Percentiles rank a stretch among this genome's conserved stretches.
Conservation (phyloP, 176 grass and related monocot species). For the Triticum monococcum region DNA sequence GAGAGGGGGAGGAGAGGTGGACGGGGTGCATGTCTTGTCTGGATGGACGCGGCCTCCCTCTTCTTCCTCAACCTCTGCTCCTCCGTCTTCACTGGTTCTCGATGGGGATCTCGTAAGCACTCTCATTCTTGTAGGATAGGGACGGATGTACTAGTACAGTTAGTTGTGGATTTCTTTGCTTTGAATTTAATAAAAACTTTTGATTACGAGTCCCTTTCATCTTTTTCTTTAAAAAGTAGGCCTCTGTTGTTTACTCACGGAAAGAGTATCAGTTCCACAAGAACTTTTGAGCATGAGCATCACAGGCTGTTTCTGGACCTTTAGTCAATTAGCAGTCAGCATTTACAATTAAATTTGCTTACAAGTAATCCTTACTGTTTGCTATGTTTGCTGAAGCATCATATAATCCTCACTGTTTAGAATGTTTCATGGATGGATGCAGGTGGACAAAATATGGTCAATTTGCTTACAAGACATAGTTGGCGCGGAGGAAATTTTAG, state of each 20-base stretch:
- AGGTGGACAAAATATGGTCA: slow-evolving; percentile 49
- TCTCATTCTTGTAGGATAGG: background rate
- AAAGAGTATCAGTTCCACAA: background rate
- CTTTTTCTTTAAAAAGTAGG: background rate
- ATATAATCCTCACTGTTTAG: background rate
- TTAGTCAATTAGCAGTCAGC: background rate
- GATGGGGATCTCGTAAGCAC: slow-evolving; percentile 43
- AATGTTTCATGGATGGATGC: slow-evolving; percentile 26
- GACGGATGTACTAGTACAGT: background rate
- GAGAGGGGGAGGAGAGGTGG: background rate
- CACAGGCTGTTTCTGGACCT: background rate
- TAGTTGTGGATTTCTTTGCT: background rate
- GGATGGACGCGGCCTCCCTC: slow-evolving; percentile 14
- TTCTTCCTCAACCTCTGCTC: background rate
- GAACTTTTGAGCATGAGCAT: background rate
- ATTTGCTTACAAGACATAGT: slow-evolving; percentile 38
- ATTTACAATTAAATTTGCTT: background rate
- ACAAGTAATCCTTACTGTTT: background rate
- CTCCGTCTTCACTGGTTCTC: background rate
- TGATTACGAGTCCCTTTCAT: background rate
- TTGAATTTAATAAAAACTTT: background rate
- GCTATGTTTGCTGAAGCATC: background rate
- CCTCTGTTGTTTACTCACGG: background rate
- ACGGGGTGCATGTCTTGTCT: background rate
- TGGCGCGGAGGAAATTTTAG: slow-evolving; percentile 14